Evolutionary conservation across 1,284 basidiomycete species (phyloP).

Genomic region (Boletus nobilissimus): DNA sequence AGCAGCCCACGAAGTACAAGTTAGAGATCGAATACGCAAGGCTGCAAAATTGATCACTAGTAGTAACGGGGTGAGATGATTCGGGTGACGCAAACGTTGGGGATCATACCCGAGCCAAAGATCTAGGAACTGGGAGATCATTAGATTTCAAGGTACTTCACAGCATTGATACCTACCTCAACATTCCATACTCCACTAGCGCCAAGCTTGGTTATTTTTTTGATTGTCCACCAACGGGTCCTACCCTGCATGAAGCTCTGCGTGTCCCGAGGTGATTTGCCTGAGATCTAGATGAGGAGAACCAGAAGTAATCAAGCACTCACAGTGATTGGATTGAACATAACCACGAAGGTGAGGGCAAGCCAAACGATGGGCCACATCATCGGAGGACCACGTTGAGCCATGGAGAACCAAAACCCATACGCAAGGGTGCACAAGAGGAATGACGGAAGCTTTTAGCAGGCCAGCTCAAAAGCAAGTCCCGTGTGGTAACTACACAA

Average conservation of each 20-base stretch:
- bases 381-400: constrained; percentile 61
- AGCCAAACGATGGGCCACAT: constrained; percentile 92
- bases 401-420: constrained; percentile 88
- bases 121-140: constrained; percentile 68
- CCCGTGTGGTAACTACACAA: background rate
- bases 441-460: constrained; percentile 77
- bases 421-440: constrained; percentile 81
- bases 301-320: constrained; percentile 44
- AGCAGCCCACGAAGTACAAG: constrained; percentile 79
- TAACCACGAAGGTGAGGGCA: constrained; percentile 63
- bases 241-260: constrained; percentile 40
- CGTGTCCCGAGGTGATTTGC: background rate
- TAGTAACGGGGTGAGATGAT: constrained; percentile 29
- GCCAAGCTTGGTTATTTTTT: constrained; percentile 68
- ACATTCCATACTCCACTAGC: constrained; percentile 79
- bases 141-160: background rate
- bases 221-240: constrained; percentile 83
- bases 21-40: constrained; percentile 79
- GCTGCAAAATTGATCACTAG: constrained; percentile 86
- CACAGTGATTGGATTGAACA: constrained; percentile 84
- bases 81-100: constrained; percentile 31
- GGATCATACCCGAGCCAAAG: constrained; percentile 81
- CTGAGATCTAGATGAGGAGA: background rate
- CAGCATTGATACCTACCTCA: constrained; percentile 60
- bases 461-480: constrained; percentile 12